Conservation (phyloP, 108 stramenopile species). For the Nannochloropsis salina region DNA sequence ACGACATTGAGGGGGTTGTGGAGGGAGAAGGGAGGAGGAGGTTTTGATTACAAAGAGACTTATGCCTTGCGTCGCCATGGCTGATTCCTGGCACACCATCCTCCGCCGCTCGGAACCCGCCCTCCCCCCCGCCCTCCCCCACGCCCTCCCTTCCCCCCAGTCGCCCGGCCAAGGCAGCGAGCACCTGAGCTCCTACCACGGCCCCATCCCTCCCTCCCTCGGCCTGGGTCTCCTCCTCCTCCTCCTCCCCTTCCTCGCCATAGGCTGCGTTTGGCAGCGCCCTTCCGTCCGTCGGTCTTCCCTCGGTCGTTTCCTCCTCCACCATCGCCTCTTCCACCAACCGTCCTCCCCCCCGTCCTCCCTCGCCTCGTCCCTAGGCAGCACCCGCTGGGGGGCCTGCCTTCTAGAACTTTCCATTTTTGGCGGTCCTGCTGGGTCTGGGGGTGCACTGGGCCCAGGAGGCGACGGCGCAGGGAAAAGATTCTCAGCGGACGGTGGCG, state of each 20-base stretch:
- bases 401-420: not conserved
- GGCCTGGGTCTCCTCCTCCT: not conserved
- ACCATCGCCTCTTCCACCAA: not conserved
- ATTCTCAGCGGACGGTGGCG: not conserved
- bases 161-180: not conserved
- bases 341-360: not conserved
- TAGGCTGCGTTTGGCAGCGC: not conserved
- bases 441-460: not conserved
- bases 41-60: not conserved
- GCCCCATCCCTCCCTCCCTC: not conserved
- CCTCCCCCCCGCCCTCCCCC: not conserved
- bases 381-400: not conserved
- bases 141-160: no score
- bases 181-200: not conserved
- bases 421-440: not conserved
- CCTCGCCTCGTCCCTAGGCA: not conserved
- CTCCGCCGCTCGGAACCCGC: not conserved
- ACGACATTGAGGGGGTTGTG: not conserved
- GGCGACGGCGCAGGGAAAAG: not conserved
- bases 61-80: no score
- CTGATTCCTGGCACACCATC: not conserved
- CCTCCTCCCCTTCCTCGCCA: conserved; percentile 10
- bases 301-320: not conserved
- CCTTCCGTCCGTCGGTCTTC: not conserved
- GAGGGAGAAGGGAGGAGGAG: not conserved